Evolutionary conservation across 2,329 filamentous ascomycete genomes (phyloP), one percentile per base, ranked within the genome.

Genomic region (Phyllachora maydis): DNA sequence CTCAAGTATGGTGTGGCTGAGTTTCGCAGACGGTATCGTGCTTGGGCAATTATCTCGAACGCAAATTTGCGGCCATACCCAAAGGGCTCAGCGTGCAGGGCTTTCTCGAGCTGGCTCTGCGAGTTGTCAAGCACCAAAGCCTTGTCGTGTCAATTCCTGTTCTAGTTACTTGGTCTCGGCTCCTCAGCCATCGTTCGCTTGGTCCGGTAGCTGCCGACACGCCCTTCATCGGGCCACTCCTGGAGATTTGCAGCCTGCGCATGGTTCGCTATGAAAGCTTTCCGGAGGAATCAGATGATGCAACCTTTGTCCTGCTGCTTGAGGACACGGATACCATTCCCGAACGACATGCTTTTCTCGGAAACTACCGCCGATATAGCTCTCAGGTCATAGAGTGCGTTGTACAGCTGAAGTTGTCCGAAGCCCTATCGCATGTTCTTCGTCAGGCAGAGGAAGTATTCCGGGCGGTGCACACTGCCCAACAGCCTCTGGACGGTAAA

Each of bases 311-410:
- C 8, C 88, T 92, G 34, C 58, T 98, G 2, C 60, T 82, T 37
- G 83, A 95, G 39, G 88, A 98, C 41, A 90, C 92, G 26, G 88
- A 98, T 39, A 95, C 85, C 0, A 57, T 85, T 11, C 88, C 88
- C 0, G 88, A 98, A 43, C 66, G 82, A 13, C 88, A 98, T 47
- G 81, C 82, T 1, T 98, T 98, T 43, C 60, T 95, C 8, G 82
- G 85, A 4, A 95, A 98, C 40, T 98, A 98, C 45, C 65, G 88
- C 18, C 66, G 88, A 28, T 95, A 92, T 39, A 88, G 82, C 43
- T 70, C 72, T 3, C 73, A 78, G 29, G 65, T 93, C 14, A 81
- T 98, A 26, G 85, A 95, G 46, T 64, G 64, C 10, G 79, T 95
- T 31, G 81, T 90, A 12, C 65, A 77, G 33, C 64, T 77, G 34